Evolutionary conservation across 495 filamentous ascomycete genomes (phyloP), one percentile per base, ranked within the genome.

Genomic region (Pyrenula aspistea): DNA sequence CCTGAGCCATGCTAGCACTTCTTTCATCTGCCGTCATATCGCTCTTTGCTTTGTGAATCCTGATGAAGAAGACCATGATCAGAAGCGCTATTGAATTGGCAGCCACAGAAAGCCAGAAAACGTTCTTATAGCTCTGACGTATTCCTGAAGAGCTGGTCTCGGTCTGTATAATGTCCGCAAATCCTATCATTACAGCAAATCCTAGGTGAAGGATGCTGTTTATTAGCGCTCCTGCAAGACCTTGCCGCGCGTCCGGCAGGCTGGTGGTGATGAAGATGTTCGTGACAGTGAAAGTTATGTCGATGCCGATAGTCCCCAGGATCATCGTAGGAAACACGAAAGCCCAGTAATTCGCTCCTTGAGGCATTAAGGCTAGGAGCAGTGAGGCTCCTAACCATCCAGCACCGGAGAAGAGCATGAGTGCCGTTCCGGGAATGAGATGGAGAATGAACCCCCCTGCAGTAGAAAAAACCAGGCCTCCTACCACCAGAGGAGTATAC

Each of bases 261-360:
- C 78, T 80, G 0, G 86, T 88, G 0, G 87, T 91, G 65, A 92
- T 86, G 65, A 93, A 94, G 51, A 95, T 82, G 63, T 90, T 93
- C 42, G 86, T 80, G 8, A 95, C 75, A 61, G 88, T 90, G 74
- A 85, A 95, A 23, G 83, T 87, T 58, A 93, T 83, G 62, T 95
- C 90, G 51, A 94, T 85, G 2, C 86, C 90, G 36, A 91, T 72
- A 0, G 90, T 95, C 2, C 81, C 84, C 60, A 83, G 84, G 22
- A 92, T 68, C 90, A 94, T 95, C 22, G 87, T 72, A 0, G 90
- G 88, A 63, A 94, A 89, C 21, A 93, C 76, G 56, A 78, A 91
- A 0, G 84, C 79, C 86, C 86, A 83, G 69, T 85, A 81, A 36
- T 77, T 79, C 0, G 77, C 78, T 10, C 77, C 78, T 2, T 64